phyloP scores from a whole-genome alignment of 169 alveolate genomes.

The Besnoitia besnoiti region DNA sequence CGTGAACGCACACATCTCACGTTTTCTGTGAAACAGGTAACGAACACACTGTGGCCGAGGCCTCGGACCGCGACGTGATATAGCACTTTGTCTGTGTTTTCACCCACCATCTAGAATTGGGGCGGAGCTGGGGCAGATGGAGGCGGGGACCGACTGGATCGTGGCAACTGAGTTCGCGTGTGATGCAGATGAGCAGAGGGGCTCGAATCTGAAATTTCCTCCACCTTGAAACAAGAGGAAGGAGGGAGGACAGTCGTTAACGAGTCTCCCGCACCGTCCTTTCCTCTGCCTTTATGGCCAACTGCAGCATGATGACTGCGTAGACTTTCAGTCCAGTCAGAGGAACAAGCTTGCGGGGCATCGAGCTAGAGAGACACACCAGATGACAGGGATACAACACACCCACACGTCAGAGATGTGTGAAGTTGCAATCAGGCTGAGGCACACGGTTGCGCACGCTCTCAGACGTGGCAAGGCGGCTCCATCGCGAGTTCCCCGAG shows the following conservation, averaged over 20 bases:
- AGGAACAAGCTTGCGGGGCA: not conserved
- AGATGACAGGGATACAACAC: not conserved
- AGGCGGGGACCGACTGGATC: not conserved
- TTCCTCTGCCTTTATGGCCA: not conserved
- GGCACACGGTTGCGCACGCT: no score
- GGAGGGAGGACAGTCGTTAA: not conserved
- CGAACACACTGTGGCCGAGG: no score
- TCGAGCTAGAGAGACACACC: not conserved
- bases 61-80: no score
- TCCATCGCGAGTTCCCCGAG: no score
- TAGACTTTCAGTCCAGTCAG: conserved; percentile 24
- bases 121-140: no score
- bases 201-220: not conserved
- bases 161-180: not conserved
- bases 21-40: no score
- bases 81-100: no score
- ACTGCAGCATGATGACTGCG: conserved; percentile 18
- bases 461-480: no score
- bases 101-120: no score
- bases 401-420: no score
- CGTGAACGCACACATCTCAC: no score
- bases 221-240: not conserved
- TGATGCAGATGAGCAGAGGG: not conserved
- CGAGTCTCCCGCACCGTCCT: not conserved
- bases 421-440: no score